Base-by-base conservation (phyloP, 495 filamentous ascomycete species). In the Aspergillus cavernicola region DNA sequence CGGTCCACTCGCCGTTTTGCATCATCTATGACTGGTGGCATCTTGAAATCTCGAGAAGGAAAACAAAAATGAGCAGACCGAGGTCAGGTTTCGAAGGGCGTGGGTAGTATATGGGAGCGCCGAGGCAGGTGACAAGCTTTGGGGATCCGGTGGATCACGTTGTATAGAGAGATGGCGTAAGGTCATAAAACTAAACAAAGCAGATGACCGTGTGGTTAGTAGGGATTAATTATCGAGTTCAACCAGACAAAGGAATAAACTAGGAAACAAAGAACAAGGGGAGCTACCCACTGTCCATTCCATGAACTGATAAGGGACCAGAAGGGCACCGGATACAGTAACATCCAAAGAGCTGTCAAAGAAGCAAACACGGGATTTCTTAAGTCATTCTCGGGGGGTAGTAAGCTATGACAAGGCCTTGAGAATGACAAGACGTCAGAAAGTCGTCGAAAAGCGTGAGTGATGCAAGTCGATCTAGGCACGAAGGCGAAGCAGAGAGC, bases 21-120 rank as follows among this genome's bases (percentile, higher is more conserved):
- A 42, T 68, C 67, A 19, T 69, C 72, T 51, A 60, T 43, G 39
- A 65, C 52, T 15, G 69, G 66, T 58, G 51, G 58, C 71, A 74
- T 73, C 3, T 29, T 66, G 33, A 32, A 50, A 48, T 37, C 47
- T 53, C 26, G 16, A 42, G 44, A 32, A n/a, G n/a, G n/a, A n/a
- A n/a, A n/a, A n/a, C n/a, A n/a, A n/a, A 28, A 28, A 28, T 28
- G 20, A 53, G 19, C 29, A 24, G 24, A 28, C 15, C 13, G 11
- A 16, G 37, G 48, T 16, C 23, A 36, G 38, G 18, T n/a, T 37
- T 23, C 45, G n/a, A 33, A 29, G 11, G 12, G 24, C 29, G 23
- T 42, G 33, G n/a, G 31, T 28, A 28, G 9, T 24, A 20, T 32
- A 38, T 31, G 35, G 20, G 42, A 19, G 15, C 11, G n/a, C 32